phyloP scores from a whole-genome alignment of 495 filamentous ascomycete species.

The Neurospora sp. region DNA sequence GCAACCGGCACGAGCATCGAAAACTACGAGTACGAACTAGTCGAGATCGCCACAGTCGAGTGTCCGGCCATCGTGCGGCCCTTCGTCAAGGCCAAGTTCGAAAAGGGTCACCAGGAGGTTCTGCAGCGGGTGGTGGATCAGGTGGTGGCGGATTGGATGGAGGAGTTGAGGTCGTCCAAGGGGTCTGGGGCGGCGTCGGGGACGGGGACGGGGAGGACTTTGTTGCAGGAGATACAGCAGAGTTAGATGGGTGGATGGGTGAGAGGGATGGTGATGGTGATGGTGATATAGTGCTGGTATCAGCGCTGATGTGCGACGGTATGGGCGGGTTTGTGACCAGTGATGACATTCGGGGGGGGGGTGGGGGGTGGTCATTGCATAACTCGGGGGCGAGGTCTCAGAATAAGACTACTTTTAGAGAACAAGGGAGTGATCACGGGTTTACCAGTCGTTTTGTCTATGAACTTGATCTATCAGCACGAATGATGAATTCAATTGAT shows the following conservation, averaged over 20 bases:
- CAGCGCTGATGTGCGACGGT: neutral
- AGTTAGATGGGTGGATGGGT: neutral
- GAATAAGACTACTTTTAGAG: neutral
- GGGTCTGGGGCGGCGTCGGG: neutral
- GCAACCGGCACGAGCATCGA: neutral
- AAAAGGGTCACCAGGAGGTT: slow-evolving; percentile 16
- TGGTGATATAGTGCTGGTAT: neutral
- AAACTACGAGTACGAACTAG: slow-evolving; percentile 21
- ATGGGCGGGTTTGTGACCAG: neutral
- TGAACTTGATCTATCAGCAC: neutral
- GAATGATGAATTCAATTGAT: neutral
- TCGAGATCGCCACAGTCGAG: slow-evolving; percentile 20
- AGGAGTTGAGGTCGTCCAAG: neutral
- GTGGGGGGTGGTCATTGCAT: neutral
- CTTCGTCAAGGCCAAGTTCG: slow-evolving; percentile 21
- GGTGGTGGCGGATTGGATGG: neutral
- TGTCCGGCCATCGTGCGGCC: slow-evolving; percentile 20
- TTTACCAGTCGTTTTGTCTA: neutral
- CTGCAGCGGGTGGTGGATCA: slow-evolving; percentile 14
- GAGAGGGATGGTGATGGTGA: neutral
- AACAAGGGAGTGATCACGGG: neutral
- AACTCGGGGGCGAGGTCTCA: neutral
- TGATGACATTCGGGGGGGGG: neutral
- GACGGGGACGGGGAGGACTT: neutral
- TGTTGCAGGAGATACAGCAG: neutral